A percentile compares a stretch with the other conserved stretches of the same genome.
phyloP scores from a whole-genome alignment of 1,139 yeast species.

The Hemisphaericaspora lyxosophila region DNA sequence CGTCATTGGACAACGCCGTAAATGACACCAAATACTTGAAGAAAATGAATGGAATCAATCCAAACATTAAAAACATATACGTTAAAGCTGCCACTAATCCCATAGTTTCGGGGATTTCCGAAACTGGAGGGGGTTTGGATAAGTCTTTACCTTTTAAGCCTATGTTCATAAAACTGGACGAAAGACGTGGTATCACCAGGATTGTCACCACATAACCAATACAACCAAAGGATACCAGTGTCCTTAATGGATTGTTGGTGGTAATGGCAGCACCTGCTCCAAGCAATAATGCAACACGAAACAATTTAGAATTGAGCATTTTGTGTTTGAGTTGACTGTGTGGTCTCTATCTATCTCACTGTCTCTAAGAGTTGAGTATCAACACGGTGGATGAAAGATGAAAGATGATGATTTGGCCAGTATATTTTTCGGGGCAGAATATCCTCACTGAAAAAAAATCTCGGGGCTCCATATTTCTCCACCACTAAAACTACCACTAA shows the following conservation, averaged over 20 bases:
- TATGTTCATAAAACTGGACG: conserved; percentile 64
- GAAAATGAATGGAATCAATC: conserved; percentile 86
- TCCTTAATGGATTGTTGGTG: conserved; percentile 39
- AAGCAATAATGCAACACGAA: conserved; percentile 18
- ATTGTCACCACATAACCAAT: conserved; percentile 63
- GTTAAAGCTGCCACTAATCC: conserved; percentile 86
- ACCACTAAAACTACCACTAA: too few relatives aligned
- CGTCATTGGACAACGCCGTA: conserved; percentile 36
- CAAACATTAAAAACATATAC: conserved; percentile 76
- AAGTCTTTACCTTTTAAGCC: conserved; percentile 86
- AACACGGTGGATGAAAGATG: too few relatives aligned
- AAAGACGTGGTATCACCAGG: conserved; percentile 63
- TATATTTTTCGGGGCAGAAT: too few relatives aligned
- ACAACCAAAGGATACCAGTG: conserved; percentile 65
- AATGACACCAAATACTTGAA: conserved; percentile 70
- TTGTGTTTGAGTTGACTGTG: too few relatives aligned
- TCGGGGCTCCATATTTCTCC: too few relatives aligned
- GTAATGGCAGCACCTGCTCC: conserved; percentile 22
- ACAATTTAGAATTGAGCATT: conserved; percentile 11
- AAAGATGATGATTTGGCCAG: too few relatives aligned
- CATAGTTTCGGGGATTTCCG: conserved; percentile 77
- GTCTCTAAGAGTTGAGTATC: too few relatives aligned
- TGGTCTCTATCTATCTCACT: too few relatives aligned
- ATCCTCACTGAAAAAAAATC: too few relatives aligned
- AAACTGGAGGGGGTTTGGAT: conserved; percentile 65